Evolutionary conservation across 2,329 filamentous ascomycete species (phyloP).

Genomic region (Nakataea oryzae): DNA sequence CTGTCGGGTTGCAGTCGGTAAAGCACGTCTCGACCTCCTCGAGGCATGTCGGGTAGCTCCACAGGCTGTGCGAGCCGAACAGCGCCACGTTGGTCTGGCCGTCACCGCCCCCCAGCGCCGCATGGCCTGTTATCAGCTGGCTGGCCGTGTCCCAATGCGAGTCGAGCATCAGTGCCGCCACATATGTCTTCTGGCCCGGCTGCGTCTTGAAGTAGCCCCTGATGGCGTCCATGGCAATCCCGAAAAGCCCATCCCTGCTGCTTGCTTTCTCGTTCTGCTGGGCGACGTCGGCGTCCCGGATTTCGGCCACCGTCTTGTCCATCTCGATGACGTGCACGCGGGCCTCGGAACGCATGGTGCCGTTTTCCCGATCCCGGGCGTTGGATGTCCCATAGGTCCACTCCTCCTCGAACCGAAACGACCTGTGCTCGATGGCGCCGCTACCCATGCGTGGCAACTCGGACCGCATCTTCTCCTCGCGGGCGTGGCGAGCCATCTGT

Average conservation of each 20-base stretch:
- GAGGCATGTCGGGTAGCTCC: conserved; percentile 80
- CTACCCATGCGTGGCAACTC: conserved; percentile 50
- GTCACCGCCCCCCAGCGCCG: conserved; percentile 65
- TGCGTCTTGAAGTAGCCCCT: conserved; percentile 64
- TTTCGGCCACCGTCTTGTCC: conserved; percentile 75
- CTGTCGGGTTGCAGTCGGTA: conserved; percentile 80
- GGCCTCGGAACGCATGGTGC: conserved; percentile 78
- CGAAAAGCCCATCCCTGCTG: conserved; percentile 64
- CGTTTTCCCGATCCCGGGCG: conserved; percentile 58
- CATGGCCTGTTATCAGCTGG: conserved; percentile 68
- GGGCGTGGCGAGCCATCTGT: conserved; percentile 74
- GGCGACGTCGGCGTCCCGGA: conserved; percentile 66
- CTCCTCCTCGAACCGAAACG: conserved; percentile 88
- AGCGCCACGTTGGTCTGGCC: conserved; percentile 75
- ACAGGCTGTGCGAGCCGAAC: conserved; percentile 84
- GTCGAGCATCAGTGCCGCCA: conserved; percentile 79
- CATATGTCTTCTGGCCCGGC: conserved; percentile 75
- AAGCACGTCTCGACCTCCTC: conserved; percentile 88
- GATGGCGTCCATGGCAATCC: conserved; percentile 68
- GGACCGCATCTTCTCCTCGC: background rate
- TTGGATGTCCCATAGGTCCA: conserved; percentile 81
- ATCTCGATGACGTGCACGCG: conserved; percentile 78
- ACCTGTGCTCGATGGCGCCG: conserved; percentile 38
- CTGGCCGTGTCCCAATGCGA: conserved; percentile 71
- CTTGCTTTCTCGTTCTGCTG: conserved; percentile 65